Conservation (phyloP, 108 stramenopile species). For the Cyclotella kingstonii region DNA sequence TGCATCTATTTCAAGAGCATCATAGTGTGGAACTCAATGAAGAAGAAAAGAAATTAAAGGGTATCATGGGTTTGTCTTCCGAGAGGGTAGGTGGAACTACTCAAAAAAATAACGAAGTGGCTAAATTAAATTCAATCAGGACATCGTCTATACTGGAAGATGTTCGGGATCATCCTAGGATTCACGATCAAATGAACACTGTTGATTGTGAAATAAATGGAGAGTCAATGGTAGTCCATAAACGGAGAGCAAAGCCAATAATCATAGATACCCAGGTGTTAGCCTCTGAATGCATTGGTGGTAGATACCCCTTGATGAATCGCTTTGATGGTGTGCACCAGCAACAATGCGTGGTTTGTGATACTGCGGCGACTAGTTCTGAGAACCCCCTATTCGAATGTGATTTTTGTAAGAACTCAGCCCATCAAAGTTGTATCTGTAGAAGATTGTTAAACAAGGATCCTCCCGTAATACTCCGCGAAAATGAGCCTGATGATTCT, state of each 20-base stretch:
- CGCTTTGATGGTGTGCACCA: slow-evolving; percentile 51
- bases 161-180: too few species aligned
- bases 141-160: too few species aligned
- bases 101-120: too few species aligned
- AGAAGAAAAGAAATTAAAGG: too few species aligned
- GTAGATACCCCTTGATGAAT: slow-evolving; percentile 79
- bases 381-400: slow-evolving; percentile 51
- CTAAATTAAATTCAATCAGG: too few species aligned
- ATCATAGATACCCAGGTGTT: slow-evolving; percentile 70
- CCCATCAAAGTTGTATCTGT: slow-evolving; percentile 62
- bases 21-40: too few species aligned
- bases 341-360: slow-evolving; percentile 57
- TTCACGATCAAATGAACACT: not conserved
- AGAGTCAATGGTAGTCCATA: not conserved
- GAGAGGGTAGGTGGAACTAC: too few species aligned
- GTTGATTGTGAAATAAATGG: not conserved
- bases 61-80: too few species aligned
- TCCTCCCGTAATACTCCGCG: slow-evolving; percentile 50
- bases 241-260: slow-evolving; percentile 12
- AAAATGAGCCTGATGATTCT: slow-evolving; percentile 72
- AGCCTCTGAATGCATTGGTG: slow-evolving; percentile 63
- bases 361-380: slow-evolving; percentile 6
- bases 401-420: slow-evolving; percentile 66
- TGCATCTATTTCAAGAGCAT: too few species aligned
- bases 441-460: slow-evolving; percentile 39